phyloP scores from a whole-genome alignment of 257 asterid species.

The Eustoma russellianum region DNA sequence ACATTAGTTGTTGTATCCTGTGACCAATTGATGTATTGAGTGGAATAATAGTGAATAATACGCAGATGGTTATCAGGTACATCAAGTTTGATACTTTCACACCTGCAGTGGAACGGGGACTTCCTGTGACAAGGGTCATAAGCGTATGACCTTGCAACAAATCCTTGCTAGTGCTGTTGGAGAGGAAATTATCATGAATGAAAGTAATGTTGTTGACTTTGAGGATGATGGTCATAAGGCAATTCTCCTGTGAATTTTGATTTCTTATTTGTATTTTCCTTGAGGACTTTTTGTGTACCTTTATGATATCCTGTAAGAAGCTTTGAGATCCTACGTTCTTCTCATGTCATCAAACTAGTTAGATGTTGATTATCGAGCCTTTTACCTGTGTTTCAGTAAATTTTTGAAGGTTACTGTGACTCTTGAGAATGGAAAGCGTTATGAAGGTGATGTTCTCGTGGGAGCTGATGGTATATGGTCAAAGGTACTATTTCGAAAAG shows the following conservation, averaged over 20 bases:
- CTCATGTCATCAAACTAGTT: neutral
- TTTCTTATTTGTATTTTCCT: neutral
- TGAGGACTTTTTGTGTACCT: neutral
- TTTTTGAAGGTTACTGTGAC: conserved; percentile 54
- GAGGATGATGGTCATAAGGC: conserved; percentile 75
- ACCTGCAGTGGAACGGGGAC: conserved; percentile 88
- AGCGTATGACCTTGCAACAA: conserved; percentile 86
- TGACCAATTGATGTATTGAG: too few species aligned
- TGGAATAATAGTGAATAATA: conserved; percentile 14
- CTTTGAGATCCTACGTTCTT: neutral
- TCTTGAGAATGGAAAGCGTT: conserved; percentile 62
- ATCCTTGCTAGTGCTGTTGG: conserved; percentile 88
- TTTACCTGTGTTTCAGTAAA: conserved; percentile 1
- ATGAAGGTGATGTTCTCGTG: conserved; percentile 82
- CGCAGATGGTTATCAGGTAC: conserved; percentile 53
- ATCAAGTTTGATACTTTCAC: conserved; percentile 95
- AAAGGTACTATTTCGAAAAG: conserved; percentile 39
- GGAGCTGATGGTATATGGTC: conserved; percentile 99
- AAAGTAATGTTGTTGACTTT: conserved; percentile 69
- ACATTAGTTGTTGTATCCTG: too few species aligned
- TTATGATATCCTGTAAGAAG: too few species aligned
- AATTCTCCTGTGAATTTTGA: neutral
- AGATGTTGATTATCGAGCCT: neutral
- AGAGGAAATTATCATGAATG: conserved; percentile 60
- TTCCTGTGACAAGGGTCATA: conserved; percentile 87